Conservation (phyloP, 768 basidiomycete species). For the Guyanaporus albipodus region DNA sequence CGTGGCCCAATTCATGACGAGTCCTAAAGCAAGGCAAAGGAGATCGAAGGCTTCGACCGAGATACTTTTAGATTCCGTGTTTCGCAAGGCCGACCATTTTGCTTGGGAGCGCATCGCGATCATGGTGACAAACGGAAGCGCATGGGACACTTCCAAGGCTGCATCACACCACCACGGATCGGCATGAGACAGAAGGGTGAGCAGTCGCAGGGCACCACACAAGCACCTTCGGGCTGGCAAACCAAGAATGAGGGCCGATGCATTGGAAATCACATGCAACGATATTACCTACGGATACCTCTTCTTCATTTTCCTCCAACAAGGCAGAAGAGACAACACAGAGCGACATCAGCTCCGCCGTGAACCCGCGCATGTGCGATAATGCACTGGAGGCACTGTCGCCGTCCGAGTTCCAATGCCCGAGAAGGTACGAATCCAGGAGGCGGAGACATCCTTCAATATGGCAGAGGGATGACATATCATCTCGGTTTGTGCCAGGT, state of each 20-base stretch:
- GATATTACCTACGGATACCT: slow-evolving; percentile 15
- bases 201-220: slow-evolving; percentile 57
- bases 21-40: slow-evolving; percentile 69
- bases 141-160: slow-evolving; percentile 44
- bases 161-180: slow-evolving; percentile 52
- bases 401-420: slow-evolving; percentile 43
- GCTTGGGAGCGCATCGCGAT: slow-evolving; percentile 41
- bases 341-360: slow-evolving; percentile 46
- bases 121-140: slow-evolving; percentile 46
- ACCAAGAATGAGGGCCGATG: not conserved
- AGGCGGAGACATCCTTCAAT: slow-evolving; percentile 55
- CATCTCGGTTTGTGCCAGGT: slow-evolving; percentile 8
- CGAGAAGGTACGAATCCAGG: slow-evolving; percentile 60
- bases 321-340: slow-evolving; percentile 47
- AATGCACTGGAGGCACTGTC: slow-evolving; percentile 10
- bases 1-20: slow-evolving; percentile 76
- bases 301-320: slow-evolving; percentile 20
- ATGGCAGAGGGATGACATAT: slow-evolving; percentile 40
- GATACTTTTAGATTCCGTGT: slow-evolving; percentile 1
- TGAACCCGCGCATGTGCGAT: slow-evolving; percentile 29
- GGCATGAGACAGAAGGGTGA: slow-evolving; percentile 69
- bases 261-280: not conserved
- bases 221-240: slow-evolving; percentile 44
- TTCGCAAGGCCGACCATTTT: slow-evolving; percentile 15
- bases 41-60: slow-evolving; percentile 54